Evolutionary conservation across 75 land plant genomes (phyloP).

Genomic region (Gnetum montanum): DNA sequence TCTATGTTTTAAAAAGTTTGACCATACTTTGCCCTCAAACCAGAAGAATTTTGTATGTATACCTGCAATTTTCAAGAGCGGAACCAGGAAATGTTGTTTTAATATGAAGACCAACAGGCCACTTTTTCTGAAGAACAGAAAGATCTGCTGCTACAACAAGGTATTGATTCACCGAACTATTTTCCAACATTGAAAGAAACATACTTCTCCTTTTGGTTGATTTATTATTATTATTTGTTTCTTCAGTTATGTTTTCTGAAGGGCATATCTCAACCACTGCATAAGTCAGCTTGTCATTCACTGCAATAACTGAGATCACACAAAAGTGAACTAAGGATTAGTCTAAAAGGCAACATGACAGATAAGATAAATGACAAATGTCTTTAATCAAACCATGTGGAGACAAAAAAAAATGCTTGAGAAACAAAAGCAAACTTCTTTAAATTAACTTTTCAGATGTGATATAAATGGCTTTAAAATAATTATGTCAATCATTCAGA

Average conservation of each 20-base stretch:
- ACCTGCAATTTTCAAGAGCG: conserved; percentile 87
- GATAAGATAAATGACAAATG: no score
- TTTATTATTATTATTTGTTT: conserved; percentile 13
- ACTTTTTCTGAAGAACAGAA: conserved; percentile 56
- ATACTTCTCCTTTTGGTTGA: conserved; percentile 22
- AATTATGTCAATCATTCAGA: no score
- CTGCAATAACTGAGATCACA: conserved; percentile 99
- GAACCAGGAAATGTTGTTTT: conserved; percentile 58
- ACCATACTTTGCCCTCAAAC: no score
- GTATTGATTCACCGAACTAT: conserved; percentile 24
- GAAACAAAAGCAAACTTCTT: no score
- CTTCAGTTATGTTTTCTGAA: conserved; percentile 7
- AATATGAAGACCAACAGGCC: conserved; percentile 56
- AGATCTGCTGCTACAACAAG: conserved; percentile 84
- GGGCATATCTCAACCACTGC: conserved; percentile 63
- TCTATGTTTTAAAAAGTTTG: no score
- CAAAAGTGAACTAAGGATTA: no score
- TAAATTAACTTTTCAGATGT: no score
- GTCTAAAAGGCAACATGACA: no score
- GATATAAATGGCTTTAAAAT: no score
- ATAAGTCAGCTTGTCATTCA: conserved; percentile 76
- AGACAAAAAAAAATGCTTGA: no score
- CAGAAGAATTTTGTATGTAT: no score
- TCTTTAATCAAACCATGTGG: no score
- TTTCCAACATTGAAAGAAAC: conserved; percentile 39